These are phyloP conservation scores for Pleurotus citrinopileatus DNA, from an alignment of 768 basidiomycete genomes.

Conservation along the genomic window DNA sequence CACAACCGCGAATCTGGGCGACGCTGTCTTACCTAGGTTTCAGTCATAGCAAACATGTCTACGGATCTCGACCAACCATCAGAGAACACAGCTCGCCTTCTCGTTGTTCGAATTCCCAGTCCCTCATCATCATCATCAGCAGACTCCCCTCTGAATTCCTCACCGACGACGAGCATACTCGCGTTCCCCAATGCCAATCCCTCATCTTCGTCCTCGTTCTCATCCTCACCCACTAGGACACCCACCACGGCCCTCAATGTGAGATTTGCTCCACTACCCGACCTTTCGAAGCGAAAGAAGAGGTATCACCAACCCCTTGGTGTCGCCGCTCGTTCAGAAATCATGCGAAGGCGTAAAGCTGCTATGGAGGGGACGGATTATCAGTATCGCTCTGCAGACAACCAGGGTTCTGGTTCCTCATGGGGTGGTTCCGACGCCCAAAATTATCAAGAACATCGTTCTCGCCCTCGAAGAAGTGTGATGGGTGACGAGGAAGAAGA, in stretches of 20 bases:
- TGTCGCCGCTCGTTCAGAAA: slow-evolving; percentile 45
- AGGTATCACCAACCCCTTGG: slow-evolving; percentile 51
- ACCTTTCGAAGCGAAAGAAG: slow-evolving; percentile 46
- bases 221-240: slow-evolving; percentile 14
- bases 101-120: slow-evolving; percentile 40
- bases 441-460: slow-evolving; percentile 15
- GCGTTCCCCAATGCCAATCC: neutral
- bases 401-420: neutral
- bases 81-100: neutral
- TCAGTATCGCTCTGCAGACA: neutral
- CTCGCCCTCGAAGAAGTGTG: slow-evolving; percentile 18
- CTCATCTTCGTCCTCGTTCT: slow-evolving; percentile 1
- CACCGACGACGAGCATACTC: slow-evolving; percentile 7
- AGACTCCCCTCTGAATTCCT: slow-evolving; percentile 61
- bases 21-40: too few relatives aligned
- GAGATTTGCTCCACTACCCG: slow-evolving; percentile 59
- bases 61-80: neutral
- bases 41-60: neutral
- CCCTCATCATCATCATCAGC: slow-evolving; percentile 66
- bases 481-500: slow-evolving; percentile 22
- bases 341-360: slow-evolving; percentile 30
- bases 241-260: slow-evolving; percentile 32
- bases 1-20: too few relatives aligned
- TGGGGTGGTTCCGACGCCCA: slow-evolving; percentile 7
- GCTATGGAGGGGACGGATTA: neutral